Conservation (phyloP, 208 protist species). For the Leishmania arabica region DNA sequence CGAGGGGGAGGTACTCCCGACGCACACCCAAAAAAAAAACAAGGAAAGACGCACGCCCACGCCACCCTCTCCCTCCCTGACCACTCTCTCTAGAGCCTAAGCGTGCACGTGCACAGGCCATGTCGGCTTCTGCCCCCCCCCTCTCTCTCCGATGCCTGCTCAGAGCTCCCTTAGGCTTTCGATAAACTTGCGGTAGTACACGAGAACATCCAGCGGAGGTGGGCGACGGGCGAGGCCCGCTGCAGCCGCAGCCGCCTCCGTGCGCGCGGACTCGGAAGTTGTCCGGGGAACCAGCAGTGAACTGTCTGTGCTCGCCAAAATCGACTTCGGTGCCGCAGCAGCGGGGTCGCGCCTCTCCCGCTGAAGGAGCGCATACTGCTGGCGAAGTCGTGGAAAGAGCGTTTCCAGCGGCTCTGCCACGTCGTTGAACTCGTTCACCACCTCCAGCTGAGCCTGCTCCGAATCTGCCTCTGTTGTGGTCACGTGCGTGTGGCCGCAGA, state of each 20-base stretch:
- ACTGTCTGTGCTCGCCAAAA: neutral
- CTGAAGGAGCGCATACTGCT: constrained; percentile 22
- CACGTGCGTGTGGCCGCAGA: too few species aligned
- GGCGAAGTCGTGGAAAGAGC: constrained; percentile 42
- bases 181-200: constrained; percentile 70
- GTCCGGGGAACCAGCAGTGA: neutral
- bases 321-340: neutral
- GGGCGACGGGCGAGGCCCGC: constrained; percentile 19
- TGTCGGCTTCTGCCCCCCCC: neutral
- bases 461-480: neutral
- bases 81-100: neutral
- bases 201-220: constrained; percentile 67
- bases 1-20: neutral
- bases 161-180: constrained; percentile 63
- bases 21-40: too few species aligned
- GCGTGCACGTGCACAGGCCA: neutral
- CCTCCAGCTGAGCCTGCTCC: neutral
- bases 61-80: neutral
- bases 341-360: neutral
- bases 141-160: neutral
- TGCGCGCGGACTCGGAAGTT: neutral
- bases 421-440: constrained; percentile 32
- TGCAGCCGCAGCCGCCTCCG: neutral
- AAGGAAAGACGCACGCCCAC: too few species aligned
- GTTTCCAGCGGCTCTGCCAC: constrained; percentile 39